Percentiles rank a stretch among this genome's conserved stretches.
phyloP scores from a whole-genome alignment of 371 early-diverging fungal species.

The Parasitella parasitica region DNA sequence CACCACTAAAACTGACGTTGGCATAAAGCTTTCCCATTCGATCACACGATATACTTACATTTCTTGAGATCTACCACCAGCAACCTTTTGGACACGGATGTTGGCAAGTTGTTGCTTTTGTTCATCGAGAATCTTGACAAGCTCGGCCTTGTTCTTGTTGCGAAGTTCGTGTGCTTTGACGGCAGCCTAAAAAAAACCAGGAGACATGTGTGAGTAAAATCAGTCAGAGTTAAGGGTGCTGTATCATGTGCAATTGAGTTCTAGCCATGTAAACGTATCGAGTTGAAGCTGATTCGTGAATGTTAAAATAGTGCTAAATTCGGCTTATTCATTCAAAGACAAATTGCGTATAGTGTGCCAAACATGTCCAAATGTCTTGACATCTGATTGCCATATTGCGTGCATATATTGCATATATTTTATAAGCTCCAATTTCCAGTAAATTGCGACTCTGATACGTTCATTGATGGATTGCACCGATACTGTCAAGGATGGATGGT shows the following conservation, averaged over 20 bases:
- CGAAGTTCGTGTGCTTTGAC: constrained; percentile 92
- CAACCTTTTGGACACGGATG: constrained; percentile 91
- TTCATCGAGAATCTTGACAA: constrained; percentile 85
- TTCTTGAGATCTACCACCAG: constrained; percentile 80
- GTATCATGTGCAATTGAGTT: not conserved
- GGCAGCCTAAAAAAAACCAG: constrained; percentile 52
- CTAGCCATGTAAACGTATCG: not conserved
- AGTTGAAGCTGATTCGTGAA: not conserved
- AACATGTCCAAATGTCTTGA: not conserved
- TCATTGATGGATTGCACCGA: constrained; percentile 11
- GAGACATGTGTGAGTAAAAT: not conserved
- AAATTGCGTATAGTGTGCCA: not conserved
- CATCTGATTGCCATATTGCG: too few relatives aligned
- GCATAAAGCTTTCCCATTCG: not conserved
- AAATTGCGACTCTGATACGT: not conserved
- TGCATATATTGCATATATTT: not conserved
- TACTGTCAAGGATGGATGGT: not conserved
- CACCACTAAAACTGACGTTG: too few relatives aligned
- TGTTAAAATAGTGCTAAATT: not conserved
- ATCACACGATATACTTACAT: constrained; percentile 67
- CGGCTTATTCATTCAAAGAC: not conserved
- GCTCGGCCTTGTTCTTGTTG: constrained; percentile 88
- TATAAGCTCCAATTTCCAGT: not conserved
- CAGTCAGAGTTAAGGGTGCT: not conserved
- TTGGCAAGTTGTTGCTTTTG: constrained; percentile 90